Percentiles rank a stretch among this genome's conserved stretches.
phyloP scores from a whole-genome alignment of 768 basidiomycete species.

The Tylopilus sp. region DNA sequence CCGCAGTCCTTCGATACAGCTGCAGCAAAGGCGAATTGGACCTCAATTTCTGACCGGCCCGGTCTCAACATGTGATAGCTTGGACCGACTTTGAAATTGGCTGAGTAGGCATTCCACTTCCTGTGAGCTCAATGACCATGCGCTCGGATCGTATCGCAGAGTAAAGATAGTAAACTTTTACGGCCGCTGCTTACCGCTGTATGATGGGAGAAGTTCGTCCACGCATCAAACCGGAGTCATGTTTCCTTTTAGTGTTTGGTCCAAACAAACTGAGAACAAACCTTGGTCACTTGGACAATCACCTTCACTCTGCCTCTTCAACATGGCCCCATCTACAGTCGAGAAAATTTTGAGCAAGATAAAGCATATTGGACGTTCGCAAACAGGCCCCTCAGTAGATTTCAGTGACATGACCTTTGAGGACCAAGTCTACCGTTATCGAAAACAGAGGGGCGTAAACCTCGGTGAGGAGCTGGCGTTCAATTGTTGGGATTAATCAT shows the following conservation, averaged over 20 bases:
- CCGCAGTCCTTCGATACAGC: background rate
- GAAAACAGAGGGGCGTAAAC: constrained; percentile 80
- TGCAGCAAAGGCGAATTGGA: background rate
- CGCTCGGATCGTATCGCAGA: background rate
- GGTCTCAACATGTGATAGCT: background rate
- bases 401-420: constrained; percentile 6
- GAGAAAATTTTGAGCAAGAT: constrained; percentile 17
- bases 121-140: background rate
- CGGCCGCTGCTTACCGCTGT: too few species aligned
- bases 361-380: constrained; percentile 6
- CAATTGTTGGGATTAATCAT: constrained; percentile 9
- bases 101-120: too few species aligned
- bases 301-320: background rate
- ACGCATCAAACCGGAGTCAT: too few species aligned
- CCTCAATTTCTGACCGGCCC: background rate
- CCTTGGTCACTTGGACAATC: too few species aligned
- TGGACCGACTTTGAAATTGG: constrained; percentile 3
- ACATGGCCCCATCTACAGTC: constrained; percentile 13
- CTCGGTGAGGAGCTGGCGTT: constrained; percentile 46
- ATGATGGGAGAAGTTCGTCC: too few species aligned
- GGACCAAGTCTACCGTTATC: constrained; percentile 47
- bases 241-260: too few species aligned
- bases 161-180: too few species aligned
- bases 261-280: constrained; percentile 12
- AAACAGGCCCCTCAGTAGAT: background rate